Evolutionary conservation across 176 grass and related monocot species (phyloP), one percentile per base, ranked within the genome.

Genomic region (Secale cereale): DNA sequence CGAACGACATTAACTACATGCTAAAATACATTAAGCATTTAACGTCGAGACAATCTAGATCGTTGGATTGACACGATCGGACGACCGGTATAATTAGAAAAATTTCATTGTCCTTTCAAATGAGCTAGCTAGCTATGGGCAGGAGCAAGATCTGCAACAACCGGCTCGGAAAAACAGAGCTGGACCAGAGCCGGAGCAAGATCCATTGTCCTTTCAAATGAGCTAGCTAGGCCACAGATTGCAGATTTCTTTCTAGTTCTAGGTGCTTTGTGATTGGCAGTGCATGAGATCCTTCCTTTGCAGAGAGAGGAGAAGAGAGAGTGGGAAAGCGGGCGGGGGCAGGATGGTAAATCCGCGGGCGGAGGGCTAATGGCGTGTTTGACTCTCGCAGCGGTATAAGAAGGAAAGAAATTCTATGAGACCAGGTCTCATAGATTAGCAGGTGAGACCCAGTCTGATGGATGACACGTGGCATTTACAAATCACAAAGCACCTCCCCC

Each of bases 301-400:
- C 14, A n/a, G n/a, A n/a, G n/a, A n/a, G n/a, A n/a, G n/a, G 2
- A 23, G 7, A 62, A 40, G 8, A 12, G 9, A 3, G 0, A 22
- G 3, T 17, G 14, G 27, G 1, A 8, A 43, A 45, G 12, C 14
- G 50, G 14, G 25, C 41, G 33, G 45, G 79, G 80, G 7, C 23
- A 82, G 13, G 48, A 70, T 69, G 19, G 80, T 70, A 82, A 71
- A 3, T 59, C 3, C 2, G 4, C 8, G 46, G 19, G 4, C 22
- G 16, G 61, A 70, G 64, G 15, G 60, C 82, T 76, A 76, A 65
- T 76, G 69, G 82, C 82, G 82, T 84, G 82, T 84, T 84, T 84
- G 82, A 84, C 82, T 13, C 69, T 46, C 23, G 64, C 45, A 59
- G 80, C n/a, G 70, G 66, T 68, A 79, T 77, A 70, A n/a, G n/a